Conservation (phyloP, 768 basidiomycete species). For the Sporobolomyces pararoseus region DNA sequence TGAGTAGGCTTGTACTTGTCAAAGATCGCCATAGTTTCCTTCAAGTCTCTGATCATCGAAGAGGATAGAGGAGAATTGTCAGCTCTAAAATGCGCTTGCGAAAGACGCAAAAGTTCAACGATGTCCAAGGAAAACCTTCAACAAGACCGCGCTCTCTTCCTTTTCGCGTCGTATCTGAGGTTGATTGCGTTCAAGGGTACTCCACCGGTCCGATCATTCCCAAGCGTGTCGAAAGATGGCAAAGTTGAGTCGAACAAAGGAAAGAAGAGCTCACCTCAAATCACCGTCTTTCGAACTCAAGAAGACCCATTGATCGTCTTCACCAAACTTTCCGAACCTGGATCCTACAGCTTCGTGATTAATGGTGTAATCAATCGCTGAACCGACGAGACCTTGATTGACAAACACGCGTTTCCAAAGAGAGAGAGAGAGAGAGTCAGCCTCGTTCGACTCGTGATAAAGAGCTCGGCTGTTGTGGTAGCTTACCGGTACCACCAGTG, state of each 20-base stretch:
- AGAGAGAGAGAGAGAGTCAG: neutral
- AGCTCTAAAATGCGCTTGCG: neutral
- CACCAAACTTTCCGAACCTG: slow-evolving; percentile 64
- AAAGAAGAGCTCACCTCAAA: slow-evolving; percentile 33
- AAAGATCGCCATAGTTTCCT: slow-evolving; percentile 52
- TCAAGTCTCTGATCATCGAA: slow-evolving; percentile 22
- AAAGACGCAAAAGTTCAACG: too few relatives aligned
- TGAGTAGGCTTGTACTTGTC: slow-evolving; percentile 90
- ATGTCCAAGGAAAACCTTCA: too few relatives aligned
- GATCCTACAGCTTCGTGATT: slow-evolving; percentile 73
- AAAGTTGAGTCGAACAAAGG: neutral
- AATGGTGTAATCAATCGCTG: slow-evolving; percentile 53
- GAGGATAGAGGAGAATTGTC: too few relatives aligned
- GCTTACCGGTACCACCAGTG: slow-evolving; percentile 38
- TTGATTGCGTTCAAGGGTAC: too few relatives aligned
- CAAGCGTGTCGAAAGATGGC: too few relatives aligned
- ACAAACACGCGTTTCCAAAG: neutral
- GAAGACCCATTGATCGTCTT: slow-evolving; percentile 83
- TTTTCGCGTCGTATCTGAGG: too few relatives aligned
- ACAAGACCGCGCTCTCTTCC: too few relatives aligned
- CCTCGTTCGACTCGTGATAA: too few relatives aligned
- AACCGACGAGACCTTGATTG: slow-evolving; percentile 38
- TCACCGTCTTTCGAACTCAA: slow-evolving; percentile 74
- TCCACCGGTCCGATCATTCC: too few relatives aligned
- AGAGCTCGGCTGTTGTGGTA: too few relatives aligned